phyloP scores from a whole-genome alignment of 2,329 filamentous ascomycete species.

The Truncatella angustata region DNA sequence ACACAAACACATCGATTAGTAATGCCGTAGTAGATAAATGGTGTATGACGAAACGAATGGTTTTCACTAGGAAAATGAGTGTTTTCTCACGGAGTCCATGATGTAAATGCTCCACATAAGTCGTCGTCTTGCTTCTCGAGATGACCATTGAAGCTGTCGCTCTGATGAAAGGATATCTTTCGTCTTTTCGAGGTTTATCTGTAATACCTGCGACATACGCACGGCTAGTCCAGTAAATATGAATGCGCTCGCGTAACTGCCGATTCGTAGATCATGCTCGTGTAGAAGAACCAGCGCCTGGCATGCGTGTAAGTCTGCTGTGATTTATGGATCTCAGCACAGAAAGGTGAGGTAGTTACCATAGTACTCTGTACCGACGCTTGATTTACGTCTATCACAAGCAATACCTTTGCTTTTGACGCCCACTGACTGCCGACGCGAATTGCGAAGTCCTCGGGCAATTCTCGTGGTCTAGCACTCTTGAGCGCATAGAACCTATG shows the following conservation, averaged over 20 bases:
- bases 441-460: slow-evolving; percentile 7
- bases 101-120: slow-evolving; percentile 17
- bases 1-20: neutral
- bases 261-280: slow-evolving; percentile 14
- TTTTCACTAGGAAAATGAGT: neutral
- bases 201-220: slow-evolving; percentile 41
- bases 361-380: slow-evolving; percentile 14
- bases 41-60: neutral
- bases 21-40: neutral
- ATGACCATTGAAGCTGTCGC: slow-evolving; percentile 5
- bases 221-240: slow-evolving; percentile 29
- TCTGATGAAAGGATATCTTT: slow-evolving; percentile 4
- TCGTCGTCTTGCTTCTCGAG: slow-evolving; percentile 13
- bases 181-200: slow-evolving; percentile 36
- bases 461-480: neutral
- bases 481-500: slow-evolving; percentile 8
- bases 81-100: slow-evolving; percentile 12
- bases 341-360: slow-evolving; percentile 9
- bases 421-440: slow-evolving; percentile 15
- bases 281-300: slow-evolving; percentile 16
- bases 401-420: slow-evolving; percentile 11
- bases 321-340: too few relatives aligned
- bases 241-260: slow-evolving; percentile 14
- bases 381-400: slow-evolving; percentile 8
- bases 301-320: too few relatives aligned